These are phyloP conservation scores for Leavenworthia alabamica DNA, from an alignment of 345 rosid genomes.

Conservation along the genomic window DNA sequence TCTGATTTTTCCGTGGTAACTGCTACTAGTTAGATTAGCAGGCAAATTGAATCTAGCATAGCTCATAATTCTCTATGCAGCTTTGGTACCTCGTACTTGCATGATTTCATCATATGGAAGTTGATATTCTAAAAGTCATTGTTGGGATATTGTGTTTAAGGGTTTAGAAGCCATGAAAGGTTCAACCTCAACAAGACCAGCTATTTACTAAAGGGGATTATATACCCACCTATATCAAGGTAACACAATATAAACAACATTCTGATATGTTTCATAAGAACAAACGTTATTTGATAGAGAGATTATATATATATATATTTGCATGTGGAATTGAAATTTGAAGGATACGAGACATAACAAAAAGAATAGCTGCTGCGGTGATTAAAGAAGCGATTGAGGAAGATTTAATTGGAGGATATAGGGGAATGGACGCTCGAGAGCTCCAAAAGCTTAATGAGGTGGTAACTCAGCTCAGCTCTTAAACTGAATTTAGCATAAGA, in stretches of 20 bases:
- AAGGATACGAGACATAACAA: constrained; percentile 91
- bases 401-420: constrained; percentile 76
- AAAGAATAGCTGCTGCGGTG: constrained; percentile 81
- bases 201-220: constrained; percentile 66
- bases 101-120: constrained; percentile 1
- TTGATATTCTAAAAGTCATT: background rate
- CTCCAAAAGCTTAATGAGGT: constrained; percentile 54
- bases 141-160: constrained; percentile 36
- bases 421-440: constrained; percentile 74
- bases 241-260: constrained; percentile 15
- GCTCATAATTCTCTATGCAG: background rate
- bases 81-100: constrained; percentile 11
- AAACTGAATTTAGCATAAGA: background rate
- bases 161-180: constrained; percentile 90
- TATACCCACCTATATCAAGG: constrained; percentile 86
- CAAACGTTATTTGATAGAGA: background rate
- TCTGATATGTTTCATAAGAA: background rate
- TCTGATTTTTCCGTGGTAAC: background rate
- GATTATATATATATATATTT: background rate
- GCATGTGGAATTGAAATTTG: background rate
- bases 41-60: background rate
- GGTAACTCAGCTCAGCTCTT: constrained; percentile 2
- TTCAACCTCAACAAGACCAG: constrained; percentile 95
- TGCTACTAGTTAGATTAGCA: background rate
- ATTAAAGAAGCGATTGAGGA: constrained; percentile 79